Evolutionary conservation across 2,329 filamentous ascomycete genomes (phyloP).

Genomic region (Cladosporium halotolerans): DNA sequence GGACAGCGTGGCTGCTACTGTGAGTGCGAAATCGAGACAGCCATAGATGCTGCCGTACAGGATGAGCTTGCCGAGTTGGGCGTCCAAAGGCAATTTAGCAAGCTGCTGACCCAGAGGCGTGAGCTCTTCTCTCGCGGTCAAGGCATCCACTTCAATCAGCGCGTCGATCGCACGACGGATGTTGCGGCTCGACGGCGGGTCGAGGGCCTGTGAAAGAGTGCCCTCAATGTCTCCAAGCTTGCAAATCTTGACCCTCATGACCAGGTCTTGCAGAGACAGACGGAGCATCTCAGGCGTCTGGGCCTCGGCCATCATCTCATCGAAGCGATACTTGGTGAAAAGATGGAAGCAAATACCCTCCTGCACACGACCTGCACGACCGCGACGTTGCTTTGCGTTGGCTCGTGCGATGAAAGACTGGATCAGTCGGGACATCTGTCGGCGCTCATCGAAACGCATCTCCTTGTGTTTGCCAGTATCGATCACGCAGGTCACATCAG

Average conservation of each 20-base stretch:
- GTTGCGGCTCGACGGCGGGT: conserved; percentile 85
- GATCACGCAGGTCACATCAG: conserved; percentile 93
- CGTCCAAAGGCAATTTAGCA: conserved; percentile 82
- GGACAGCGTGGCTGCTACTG: conserved; percentile 85
- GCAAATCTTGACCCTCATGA: conserved; percentile 95
- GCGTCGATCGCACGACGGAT: conserved; percentile 89
- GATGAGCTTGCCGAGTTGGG: conserved; percentile 90
- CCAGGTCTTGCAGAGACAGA: conserved; percentile 86
- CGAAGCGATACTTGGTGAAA: conserved; percentile 85
- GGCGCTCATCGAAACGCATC: conserved; percentile 91
- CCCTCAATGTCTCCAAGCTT: conserved; percentile 90
- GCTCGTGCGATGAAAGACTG: conserved; percentile 94
- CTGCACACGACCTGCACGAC: conserved; percentile 90
- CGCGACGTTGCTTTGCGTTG: conserved; percentile 90
- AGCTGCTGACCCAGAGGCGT: conserved; percentile 82
- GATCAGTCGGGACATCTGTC: conserved; percentile 82
- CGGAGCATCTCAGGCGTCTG: conserved; percentile 96
- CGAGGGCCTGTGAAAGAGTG: conserved; percentile 78
- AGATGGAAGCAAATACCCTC: conserved; percentile 93
- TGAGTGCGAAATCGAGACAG: conserved; percentile 86
- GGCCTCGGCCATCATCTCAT: conserved; percentile 76
- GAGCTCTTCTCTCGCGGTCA: conserved; percentile 74
- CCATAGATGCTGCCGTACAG: conserved; percentile 80
- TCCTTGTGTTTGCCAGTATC: conserved; percentile 96
- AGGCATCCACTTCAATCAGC: conserved; percentile 82